Percentiles rank a stretch among this genome's conserved stretches.
Evolutionary conservation across 164 flowering plant species (phyloP).

Genomic region (Aristolochia contorta): DNA sequence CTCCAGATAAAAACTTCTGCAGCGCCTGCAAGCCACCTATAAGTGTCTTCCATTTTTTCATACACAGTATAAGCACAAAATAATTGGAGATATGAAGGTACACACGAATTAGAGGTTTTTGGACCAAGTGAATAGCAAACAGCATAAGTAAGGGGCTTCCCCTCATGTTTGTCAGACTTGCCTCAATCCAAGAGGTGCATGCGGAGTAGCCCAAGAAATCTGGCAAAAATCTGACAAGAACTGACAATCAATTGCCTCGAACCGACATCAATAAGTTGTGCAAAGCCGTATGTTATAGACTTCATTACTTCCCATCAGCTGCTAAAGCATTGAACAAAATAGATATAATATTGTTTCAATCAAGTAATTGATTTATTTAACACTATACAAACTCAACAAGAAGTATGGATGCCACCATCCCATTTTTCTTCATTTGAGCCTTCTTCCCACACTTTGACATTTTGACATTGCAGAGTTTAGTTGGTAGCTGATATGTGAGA

Average conservation of each 20-base stretch:
- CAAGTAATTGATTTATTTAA: constrained; percentile 17
- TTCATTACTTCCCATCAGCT: too few relatives aligned
- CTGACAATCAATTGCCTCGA: not conserved
- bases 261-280: constrained; percentile 1
- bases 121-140: not conserved
- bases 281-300: constrained; percentile 1
- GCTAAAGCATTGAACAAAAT: too few relatives aligned
- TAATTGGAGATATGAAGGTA: too few relatives aligned
- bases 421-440: constrained; percentile 4
- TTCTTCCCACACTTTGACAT: constrained; percentile 15
- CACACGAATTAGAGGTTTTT: not conserved
- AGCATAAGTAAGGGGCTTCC: constrained; percentile 1
- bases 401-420: constrained; percentile 8
- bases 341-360: constrained; percentile 26
- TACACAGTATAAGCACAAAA: too few relatives aligned
- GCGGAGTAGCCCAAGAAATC: not conserved
- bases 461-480: constrained; percentile 15
- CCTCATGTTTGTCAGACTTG: not conserved
- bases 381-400: constrained; percentile 25
- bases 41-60: too few relatives aligned
- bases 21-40: too few relatives aligned
- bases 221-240: constrained; percentile 2
- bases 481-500: constrained; percentile 17
- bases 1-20: too few relatives aligned
- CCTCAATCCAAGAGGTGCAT: constrained; percentile 5